Base-by-base conservation (phyloP, 345 rosid genomes). In the Ricinus communis region DNA sequence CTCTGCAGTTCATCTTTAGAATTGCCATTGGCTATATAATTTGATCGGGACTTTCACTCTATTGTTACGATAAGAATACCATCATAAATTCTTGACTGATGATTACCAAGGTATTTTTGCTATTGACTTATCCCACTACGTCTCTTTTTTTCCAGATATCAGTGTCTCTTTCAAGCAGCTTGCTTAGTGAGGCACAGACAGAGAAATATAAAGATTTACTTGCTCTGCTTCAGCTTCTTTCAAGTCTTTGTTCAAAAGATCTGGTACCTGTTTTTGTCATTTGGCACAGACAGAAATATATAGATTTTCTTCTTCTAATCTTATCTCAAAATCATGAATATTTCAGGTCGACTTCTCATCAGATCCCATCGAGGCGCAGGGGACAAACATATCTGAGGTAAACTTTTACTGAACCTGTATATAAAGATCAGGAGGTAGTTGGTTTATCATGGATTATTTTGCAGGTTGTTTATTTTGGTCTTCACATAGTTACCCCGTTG, bases 161-260 rank as follows among this genome's bases (percentile, higher is more conserved):
- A 66, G 40, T 95, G 68, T 82, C 81, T 74, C 87, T 84, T 68
- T 95, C 98, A 47, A 92, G 87, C 77, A 87, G 87, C 70, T 87
- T 95, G 75, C 88, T 89, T 76, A 86, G 80, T 78, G 97, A 95
- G 78, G 93, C 90, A 40, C 81, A 90, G 80, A 85, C 89, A 0
- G 97, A 95, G 80, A 82, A 87, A 77, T 95, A 90, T 74, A 95
- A 90, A 82, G 97, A 92, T 77, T 74, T 95, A 59, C 97, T 96
- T 52, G 99, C 97, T 70, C 89, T 95, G 77, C 98, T 95, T 83
- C 99, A 92, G 80, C 91, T 95, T 70, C 99, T 95, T 71, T 90
- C 97, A 60, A 88, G 79, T 78, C 85, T 95, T 58, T 92, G 99
- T 84, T 95, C 97, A 55, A 95, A 90, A 75, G 99, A 95, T 84